A percentile compares a stretch with the other conserved stretches of the same genome.
Evolutionary conservation across 306 rosid species (phyloP).

Genomic region (Pyrus bretschneideri): DNA sequence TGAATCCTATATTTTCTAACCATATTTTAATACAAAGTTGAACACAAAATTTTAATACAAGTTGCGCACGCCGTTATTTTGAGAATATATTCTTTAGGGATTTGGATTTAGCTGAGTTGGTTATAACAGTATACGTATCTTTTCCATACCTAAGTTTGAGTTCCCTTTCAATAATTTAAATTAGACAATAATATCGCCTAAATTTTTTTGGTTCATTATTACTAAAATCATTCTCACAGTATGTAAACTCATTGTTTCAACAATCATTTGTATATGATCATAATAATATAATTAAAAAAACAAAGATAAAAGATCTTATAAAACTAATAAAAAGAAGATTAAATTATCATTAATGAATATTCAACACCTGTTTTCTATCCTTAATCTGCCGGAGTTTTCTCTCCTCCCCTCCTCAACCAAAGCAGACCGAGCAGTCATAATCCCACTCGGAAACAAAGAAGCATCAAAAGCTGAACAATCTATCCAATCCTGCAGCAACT

Average conservation of each 20-base stretch:
- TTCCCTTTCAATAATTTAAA: no score
- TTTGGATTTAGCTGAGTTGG: no score
- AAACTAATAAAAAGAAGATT: not conserved
- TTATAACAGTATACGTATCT: no score
- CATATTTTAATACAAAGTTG: no score
- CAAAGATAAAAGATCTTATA: not conserved
- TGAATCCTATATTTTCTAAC: no score
- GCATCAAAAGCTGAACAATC: constrained; percentile 77
- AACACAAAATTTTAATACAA: no score
- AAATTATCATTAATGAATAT: not conserved
- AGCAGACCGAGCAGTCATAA: constrained; percentile 58
- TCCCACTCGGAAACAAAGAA: constrained; percentile 46
- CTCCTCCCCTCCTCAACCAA: constrained; percentile 56
- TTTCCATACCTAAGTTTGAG: no score
- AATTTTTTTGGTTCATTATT: no score
- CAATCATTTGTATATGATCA: not conserved
- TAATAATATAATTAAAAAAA: not conserved
- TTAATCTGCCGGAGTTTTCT: constrained; percentile 31
- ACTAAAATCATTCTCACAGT: not conserved
- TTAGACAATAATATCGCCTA: no score
- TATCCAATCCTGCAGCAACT: constrained; percentile 72
- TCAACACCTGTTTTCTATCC: constrained; percentile 60
- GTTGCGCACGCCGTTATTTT: not conserved
- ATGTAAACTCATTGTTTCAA: not conserved
- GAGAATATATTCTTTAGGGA: not conserved